Percentiles rank a stretch among this genome's conserved stretches.
Conservation (phyloP, 1,139 yeast species). For the Nakaseomyces delphensis region DNA sequence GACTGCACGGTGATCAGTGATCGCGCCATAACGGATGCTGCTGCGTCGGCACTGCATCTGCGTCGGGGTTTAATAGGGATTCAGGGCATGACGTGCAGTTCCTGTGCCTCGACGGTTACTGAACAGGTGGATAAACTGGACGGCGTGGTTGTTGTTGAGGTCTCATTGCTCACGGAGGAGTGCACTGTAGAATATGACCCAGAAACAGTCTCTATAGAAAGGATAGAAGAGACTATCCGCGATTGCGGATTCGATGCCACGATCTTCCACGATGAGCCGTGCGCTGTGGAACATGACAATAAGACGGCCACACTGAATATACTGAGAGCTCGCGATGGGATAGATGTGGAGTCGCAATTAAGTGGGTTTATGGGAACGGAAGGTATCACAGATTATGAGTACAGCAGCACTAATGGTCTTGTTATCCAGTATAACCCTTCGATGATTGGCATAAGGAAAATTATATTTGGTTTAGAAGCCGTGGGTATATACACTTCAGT, state of each 20-base stretch:
- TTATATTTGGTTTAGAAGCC: slow-evolving; percentile 43
- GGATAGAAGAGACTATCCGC: slow-evolving; percentile 40
- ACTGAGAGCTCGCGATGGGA: slow-evolving; percentile 2
- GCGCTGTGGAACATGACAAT: slow-evolving; percentile 17
- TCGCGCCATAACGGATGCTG: not conserved
- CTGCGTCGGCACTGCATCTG: not conserved
- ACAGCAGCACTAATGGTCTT: not conserved
- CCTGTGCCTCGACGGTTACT: slow-evolving; percentile 64
- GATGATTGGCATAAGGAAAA: slow-evolving; percentile 46
- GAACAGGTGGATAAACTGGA: slow-evolving; percentile 42
- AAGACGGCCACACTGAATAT: slow-evolving; percentile 9
- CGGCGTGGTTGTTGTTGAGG: slow-evolving; percentile 37
- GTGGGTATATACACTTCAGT: slow-evolving; percentile 44
- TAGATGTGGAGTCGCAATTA: not conserved
- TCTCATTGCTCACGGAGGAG: slow-evolving; percentile 67
- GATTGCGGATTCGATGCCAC: slow-evolving; percentile 70
- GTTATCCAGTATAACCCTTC: slow-evolving; percentile 38
- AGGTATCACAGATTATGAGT: not conserved
- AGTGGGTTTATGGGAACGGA: not conserved
- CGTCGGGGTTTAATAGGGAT: slow-evolving; percentile 21
- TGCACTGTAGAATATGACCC: slow-evolving; percentile 43
- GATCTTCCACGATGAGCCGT: slow-evolving; percentile 1
- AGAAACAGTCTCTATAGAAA: slow-evolving; percentile 33
- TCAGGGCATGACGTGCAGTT: slow-evolving; percentile 81
- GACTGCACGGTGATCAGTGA: slow-evolving; percentile 39